A percentile compares a stretch with the other conserved stretches of the same genome.
Conservation (phyloP, 148 eudicot genomes). For the Bassia scoparia region DNA sequence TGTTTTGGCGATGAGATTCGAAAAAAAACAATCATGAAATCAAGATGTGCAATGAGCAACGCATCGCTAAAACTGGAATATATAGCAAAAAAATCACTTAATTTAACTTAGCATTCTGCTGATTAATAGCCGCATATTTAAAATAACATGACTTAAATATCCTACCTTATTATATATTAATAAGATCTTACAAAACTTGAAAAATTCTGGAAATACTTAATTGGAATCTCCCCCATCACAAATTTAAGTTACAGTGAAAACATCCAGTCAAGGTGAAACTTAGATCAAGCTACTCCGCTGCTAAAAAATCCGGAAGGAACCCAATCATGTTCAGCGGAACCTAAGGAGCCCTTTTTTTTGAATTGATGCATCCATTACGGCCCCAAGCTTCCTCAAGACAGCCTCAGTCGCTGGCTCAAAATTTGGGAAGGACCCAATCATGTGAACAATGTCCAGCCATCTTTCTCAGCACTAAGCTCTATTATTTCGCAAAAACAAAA, state of each 20-base stretch:
- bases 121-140: background rate
- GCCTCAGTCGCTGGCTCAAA: constrained; percentile 96
- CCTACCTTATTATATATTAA: background rate
- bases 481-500: no score
- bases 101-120: background rate
- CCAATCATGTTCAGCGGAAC: background rate
- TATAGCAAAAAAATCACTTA: no score
- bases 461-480: no score
- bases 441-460: constrained; percentile 90
- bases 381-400: constrained; percentile 63
- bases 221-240: background rate
- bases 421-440: constrained; percentile 81
- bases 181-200: background rate
- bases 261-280: background rate
- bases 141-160: background rate
- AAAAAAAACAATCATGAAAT: no score
- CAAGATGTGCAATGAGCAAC: no score
- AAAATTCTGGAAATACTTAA: background rate
- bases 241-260: background rate
- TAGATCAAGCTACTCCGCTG: background rate
- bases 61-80: no score
- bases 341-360: background rate
- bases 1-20: no score
- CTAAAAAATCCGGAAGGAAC: no score
- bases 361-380: constrained; percentile 20